Conservation (phyloP, 1,284 basidiomycete species). For the Ustilago loliicola region DNA sequence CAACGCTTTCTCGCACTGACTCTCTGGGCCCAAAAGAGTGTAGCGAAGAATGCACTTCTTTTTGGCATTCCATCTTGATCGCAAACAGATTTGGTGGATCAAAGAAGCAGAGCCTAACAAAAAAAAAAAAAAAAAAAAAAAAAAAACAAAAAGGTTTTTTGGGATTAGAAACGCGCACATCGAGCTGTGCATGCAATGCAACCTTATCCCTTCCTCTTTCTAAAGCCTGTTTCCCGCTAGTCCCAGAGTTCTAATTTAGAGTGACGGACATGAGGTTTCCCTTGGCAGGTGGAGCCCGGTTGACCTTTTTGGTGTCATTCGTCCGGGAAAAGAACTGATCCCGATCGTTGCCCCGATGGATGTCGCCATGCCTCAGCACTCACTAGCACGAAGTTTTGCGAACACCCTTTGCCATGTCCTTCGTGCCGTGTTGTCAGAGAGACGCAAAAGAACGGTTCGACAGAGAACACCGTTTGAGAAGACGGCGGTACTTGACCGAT, state of each 20-base stretch:
- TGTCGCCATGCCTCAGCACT: not conserved
- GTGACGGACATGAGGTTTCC: no score
- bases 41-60: not conserved
- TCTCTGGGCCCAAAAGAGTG: not conserved
- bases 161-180: not conserved
- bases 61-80: not conserved
- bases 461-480: not conserved
- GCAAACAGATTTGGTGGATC: not conserved
- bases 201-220: slow-evolving; percentile 6
- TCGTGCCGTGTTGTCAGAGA: not conserved
- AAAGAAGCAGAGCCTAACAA: not conserved
- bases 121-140: not conserved
- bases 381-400: not conserved
- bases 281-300: not conserved
- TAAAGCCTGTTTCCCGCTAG: no score
- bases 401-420: no score
- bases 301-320: not conserved
- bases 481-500: not conserved
- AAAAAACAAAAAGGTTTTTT: not conserved
- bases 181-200: slow-evolving; percentile 10
- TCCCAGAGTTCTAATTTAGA: not conserved
- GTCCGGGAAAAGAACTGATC: not conserved
- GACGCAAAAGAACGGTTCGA: not conserved
- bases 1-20: no score
- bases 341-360: not conserved